A percentile compares a stretch with the other conserved stretches of the same genome.
Evolutionary conservation across 495 filamentous ascomycete genomes (phyloP).

Genomic region (Podospora pseudoanserina): DNA sequence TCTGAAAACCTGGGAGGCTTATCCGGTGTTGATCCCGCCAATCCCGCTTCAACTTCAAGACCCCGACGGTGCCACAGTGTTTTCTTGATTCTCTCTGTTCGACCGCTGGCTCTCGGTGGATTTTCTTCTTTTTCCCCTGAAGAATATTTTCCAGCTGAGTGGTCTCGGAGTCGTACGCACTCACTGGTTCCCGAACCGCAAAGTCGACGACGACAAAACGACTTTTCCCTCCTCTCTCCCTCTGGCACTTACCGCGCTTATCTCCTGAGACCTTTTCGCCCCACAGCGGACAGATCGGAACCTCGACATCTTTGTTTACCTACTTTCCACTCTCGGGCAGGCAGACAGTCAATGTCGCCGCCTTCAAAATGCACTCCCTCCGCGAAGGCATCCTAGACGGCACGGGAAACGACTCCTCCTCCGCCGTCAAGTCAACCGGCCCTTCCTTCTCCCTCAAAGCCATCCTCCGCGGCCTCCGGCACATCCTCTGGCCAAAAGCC

Average conservation of each 20-base stretch:
- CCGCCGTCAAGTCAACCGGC: background rate
- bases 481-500: conserved; percentile 23
- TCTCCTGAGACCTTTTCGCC: background rate
- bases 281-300: background rate
- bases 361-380: conserved; percentile 4
- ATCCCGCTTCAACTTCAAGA: background rate
- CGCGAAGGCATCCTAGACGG: conserved; percentile 9
- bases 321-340: background rate
- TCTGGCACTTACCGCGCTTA: conserved; percentile 5
- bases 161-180: background rate
- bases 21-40: background rate
- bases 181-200: background rate
- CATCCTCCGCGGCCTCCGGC: conserved; percentile 23
- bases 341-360: background rate
- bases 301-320: background rate
- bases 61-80: background rate
- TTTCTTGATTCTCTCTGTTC: background rate
- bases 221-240: background rate
- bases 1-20: background rate
- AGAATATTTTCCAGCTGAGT: background rate
- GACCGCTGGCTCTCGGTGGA: background rate
- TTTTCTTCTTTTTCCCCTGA: background rate
- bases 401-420: background rate
- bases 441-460: conserved; percentile 21
- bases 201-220: too few species aligned